Base-by-base conservation (phyloP, 78 protist genomes). In the Speleostelium caveatum region DNA sequence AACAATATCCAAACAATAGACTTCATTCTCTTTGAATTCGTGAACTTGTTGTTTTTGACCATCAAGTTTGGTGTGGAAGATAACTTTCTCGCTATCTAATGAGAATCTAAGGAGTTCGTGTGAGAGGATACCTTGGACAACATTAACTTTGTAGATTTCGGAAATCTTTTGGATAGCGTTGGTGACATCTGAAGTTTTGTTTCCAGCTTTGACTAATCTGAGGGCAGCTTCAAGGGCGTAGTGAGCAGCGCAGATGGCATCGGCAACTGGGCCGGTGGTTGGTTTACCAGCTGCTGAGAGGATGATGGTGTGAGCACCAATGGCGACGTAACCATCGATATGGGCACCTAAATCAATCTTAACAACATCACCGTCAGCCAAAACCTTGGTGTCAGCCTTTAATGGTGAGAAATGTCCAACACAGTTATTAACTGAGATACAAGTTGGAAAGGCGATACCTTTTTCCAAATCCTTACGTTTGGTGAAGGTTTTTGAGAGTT, bases 381-480 rank as follows among this genome's bases (percentile, higher is more conserved):
- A 93, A 21, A 62, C 53, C 55, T 63, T 30, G 16, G 42, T 39
- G 22, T 89, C 95, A 33, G 63, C 94, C 55, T 51, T 59, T 53
- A 96, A 85, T n/a, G 99, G 99, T 14, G 98, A 93, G 67, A 56
- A 97, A 93, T 98, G 99, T 24, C 99, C 99, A 61, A 93, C 97
- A 88, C 88, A 66, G 83, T 96, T 71, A 94, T 98, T 98, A 42
- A 97, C 93, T 6, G 98, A 93, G 41, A 98, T 33, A 77, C 98
- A 97, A 2, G 99, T 97, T 75, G 99, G 99, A 96, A 97, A 98
- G 10, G 99, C 99, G 21, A 97, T 79, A 33, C 99, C 99, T 87
- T 96, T 96, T 60, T 92, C 77, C 19, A 78, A 38, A 38, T 53
- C 61, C 94, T 87, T 87, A 60, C 71, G 73, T 53, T 77, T 77